phyloP scores from a whole-genome alignment of 2,329 filamentous ascomycete species.

The Scedosporium minutisporum region DNA sequence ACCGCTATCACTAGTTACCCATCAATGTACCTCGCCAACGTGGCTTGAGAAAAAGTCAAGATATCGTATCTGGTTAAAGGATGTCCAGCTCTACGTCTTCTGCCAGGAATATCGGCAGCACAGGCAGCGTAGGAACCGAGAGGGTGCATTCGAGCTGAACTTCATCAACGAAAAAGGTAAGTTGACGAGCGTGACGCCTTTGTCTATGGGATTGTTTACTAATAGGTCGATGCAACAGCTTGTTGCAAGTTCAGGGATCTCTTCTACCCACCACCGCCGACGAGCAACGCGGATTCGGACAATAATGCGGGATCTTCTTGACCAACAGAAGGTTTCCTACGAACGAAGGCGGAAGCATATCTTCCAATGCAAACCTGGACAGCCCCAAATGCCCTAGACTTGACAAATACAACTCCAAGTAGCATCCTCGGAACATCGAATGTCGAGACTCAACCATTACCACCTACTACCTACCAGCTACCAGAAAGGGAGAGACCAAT shows the following conservation, averaged over 20 bases:
- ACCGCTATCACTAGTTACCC: slow-evolving; percentile 33
- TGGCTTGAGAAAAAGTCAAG: slow-evolving; percentile 42
- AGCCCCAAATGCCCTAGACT: no score
- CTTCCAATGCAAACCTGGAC: no score
- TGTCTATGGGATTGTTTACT: slow-evolving; percentile 4
- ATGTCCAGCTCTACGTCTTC: slow-evolving; percentile 50
- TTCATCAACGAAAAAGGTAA: slow-evolving; percentile 34
- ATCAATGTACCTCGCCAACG: slow-evolving; percentile 34
- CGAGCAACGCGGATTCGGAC: slow-evolving; percentile 2
- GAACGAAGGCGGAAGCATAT: no score
- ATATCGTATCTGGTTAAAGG: slow-evolving; percentile 39
- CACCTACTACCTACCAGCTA: no score
- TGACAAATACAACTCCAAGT: no score
- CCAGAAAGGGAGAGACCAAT: no score
- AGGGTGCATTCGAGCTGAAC: slow-evolving; percentile 40
- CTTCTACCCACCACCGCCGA: slow-evolving; percentile 19
- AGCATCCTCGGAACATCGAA: no score
- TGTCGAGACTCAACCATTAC: no score
- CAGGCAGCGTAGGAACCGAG: slow-evolving; percentile 37
- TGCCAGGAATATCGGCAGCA: slow-evolving; percentile 44
- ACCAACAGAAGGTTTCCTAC: not conserved
- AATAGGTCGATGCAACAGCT: slow-evolving; percentile 12
- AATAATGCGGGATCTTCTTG: not conserved
- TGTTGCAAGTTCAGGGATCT: slow-evolving; percentile 30
- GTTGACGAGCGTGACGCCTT: slow-evolving; percentile 1